These are phyloP conservation scores for Aspergillus japonicus DNA, from an alignment of 2,329 filamentous ascomycete species.

Conservation along the genomic window DNA sequence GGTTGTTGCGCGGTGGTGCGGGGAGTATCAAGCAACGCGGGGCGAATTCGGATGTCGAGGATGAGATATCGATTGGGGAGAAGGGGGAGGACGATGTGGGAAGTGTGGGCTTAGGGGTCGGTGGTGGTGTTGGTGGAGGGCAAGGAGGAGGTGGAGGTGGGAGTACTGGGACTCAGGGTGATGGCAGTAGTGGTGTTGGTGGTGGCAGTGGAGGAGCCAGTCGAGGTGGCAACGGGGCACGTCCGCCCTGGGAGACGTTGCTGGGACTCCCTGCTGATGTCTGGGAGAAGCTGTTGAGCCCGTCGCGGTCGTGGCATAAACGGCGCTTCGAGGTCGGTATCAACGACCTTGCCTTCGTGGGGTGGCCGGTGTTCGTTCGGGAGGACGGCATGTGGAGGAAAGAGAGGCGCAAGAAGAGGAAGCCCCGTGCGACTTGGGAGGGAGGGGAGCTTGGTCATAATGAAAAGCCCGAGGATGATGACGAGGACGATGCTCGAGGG, in stretches of 20 bases:
- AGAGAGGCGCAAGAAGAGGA: slow-evolving; percentile 53
- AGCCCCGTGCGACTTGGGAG: slow-evolving; percentile 32
- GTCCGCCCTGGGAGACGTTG: slow-evolving; percentile 57
- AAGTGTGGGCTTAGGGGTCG: slow-evolving; percentile 1
- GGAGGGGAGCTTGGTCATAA: slow-evolving; percentile 37
- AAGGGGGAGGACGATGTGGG: slow-evolving; percentile 26
- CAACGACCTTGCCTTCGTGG: slow-evolving; percentile 75
- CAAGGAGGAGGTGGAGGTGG: not conserved
- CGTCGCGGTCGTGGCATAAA: slow-evolving; percentile 74
- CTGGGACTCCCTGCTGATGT: slow-evolving; percentile 73
- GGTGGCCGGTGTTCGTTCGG: slow-evolving; percentile 78
- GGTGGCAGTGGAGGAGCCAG: not conserved
- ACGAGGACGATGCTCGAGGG: slow-evolving; percentile 33
- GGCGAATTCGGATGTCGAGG: slow-evolving; percentile 34
- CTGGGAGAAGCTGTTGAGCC: slow-evolving; percentile 76
- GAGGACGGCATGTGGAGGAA: slow-evolving; percentile 76
- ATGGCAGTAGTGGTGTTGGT: not conserved
- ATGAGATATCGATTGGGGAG: slow-evolving; percentile 32
- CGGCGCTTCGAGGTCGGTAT: slow-evolving; percentile 77
- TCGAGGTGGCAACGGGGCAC: slow-evolving; percentile 15
- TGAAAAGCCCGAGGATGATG: slow-evolving; percentile 34
- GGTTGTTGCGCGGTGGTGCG: slow-evolving; percentile 9
- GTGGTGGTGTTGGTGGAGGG: not conserved
- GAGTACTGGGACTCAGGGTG: not conserved
- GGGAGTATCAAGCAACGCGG: slow-evolving; percentile 24